Base-by-base conservation (phyloP, 345 rosid species). In the Salix dunnii region DNA sequence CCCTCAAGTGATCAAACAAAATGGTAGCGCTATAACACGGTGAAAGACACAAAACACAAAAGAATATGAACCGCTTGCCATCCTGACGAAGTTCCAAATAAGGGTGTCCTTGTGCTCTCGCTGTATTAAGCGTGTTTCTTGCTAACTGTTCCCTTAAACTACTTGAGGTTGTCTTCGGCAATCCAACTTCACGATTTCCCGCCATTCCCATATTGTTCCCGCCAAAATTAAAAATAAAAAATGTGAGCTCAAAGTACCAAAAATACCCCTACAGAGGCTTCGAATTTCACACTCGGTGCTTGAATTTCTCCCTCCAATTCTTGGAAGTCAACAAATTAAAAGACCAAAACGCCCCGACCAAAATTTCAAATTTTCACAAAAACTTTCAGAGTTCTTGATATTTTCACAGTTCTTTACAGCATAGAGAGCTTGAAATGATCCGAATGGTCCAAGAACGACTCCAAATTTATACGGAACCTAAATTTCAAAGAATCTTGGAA, bases 1-100 rank as follows among this genome's bases (percentile, higher is more conserved):
- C 99, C 49, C 81, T 89, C 83, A 96, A 83, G 83, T 96, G 98
- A 72, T 85, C 92, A 74, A 83, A 83, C 92, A 96, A 80, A 69
- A 91, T 88, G 0, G 91, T 30, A 73, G 92, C 96, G 81, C 92
- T 88, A 68, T 92, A 91, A 76, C 98, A 96, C 0, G 92, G 97
- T 16, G 97, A 85, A 25, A 90, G 97, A 71, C 99, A 92, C 89
- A 93, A 67, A 70, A 91, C 88, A 83, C 98, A 93, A 84, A 93
- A 96, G 88, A 91, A 96, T 17, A 96, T 80, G 63, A 85, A 87
- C 31, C 88, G 79, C 81, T 89, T 93, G 42, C 94, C 91, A 81
- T 96, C 94, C 76, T 91, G 86, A 9, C 95, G 98, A 73, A 92
- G 87, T 79, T 96, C 95, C 43, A 93, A 85, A 70, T 90, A 96